Percentiles rank a stretch among this genome's conserved stretches.
phyloP scores from a whole-genome alignment of 2,329 filamentous ascomycete species.

The Chrysosporium keratinophilum region DNA sequence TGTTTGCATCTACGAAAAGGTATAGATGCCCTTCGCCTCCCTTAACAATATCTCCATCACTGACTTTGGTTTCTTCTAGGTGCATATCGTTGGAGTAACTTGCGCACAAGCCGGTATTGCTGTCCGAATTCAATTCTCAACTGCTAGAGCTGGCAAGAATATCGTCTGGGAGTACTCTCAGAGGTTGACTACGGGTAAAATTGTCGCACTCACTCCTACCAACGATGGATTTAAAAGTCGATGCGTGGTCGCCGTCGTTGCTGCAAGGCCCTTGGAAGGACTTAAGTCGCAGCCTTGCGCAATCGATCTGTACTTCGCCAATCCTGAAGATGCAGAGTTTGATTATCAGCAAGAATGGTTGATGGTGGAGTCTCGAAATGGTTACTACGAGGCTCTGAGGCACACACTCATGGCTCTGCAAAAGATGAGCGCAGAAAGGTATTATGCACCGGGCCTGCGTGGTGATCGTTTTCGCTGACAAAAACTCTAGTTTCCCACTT shows the following conservation, averaged over 20 bases:
- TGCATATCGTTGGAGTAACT: conserved; percentile 55
- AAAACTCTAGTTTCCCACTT: conserved; percentile 34
- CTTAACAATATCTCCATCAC: neutral
- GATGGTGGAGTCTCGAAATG: conserved; percentile 65
- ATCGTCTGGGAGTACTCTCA: conserved; percentile 59
- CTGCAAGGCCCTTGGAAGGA: conserved; percentile 54
- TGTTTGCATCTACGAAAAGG: conserved; percentile 60
- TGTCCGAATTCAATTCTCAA: conserved; percentile 60
- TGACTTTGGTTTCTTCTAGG: conserved; percentile 36
- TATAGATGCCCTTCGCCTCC: conserved; percentile 25
- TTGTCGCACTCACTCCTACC: conserved; percentile 46
- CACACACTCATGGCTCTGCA: conserved; percentile 67
- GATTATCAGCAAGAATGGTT: conserved; percentile 60
- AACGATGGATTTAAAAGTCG: conserved; percentile 52
- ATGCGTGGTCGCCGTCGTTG: conserved; percentile 62
- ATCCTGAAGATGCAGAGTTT: conserved; percentile 50
- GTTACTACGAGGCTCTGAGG: conserved; percentile 67
- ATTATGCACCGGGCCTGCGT: conserved; percentile 12
- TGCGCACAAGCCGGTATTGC: conserved; percentile 55
- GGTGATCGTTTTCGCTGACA: neutral
- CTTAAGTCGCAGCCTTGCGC: conserved; percentile 57
- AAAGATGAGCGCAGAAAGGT: conserved; percentile 47
- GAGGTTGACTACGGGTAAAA: conserved; percentile 44
- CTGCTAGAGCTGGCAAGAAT: conserved; percentile 51
- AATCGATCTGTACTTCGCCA: conserved; percentile 65